Percentiles rank a stretch among this genome's conserved stretches.
These are phyloP conservation scores for Candida coquimbonensis DNA, from an alignment of 805 yeast genomes.

Conservation along the genomic window DNA sequence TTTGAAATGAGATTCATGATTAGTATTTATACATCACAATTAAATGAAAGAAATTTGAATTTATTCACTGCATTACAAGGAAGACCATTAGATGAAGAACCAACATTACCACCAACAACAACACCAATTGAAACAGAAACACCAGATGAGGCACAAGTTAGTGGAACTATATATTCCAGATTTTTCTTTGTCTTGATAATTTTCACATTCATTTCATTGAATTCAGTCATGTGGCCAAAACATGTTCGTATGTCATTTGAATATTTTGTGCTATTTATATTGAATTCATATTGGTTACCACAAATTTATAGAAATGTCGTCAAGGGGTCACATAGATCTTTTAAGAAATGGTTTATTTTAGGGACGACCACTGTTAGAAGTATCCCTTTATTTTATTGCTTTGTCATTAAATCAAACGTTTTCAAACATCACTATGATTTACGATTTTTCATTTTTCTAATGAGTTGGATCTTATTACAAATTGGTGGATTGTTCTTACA, in stretches of 20 bases:
- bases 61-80: conserved; percentile 65
- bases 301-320: conserved; percentile 75
- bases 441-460: conserved; percentile 37
- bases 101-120: conserved; percentile 6
- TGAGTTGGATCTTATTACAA: conserved; percentile 56
- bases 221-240: conserved; percentile 58
- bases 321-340: conserved; percentile 59
- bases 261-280: conserved; percentile 38
- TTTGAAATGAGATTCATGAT: conserved; percentile 73
- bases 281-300: conserved; percentile 82
- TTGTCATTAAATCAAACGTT: conserved; percentile 47
- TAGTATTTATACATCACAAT: conserved; percentile 59
- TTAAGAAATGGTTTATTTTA: conserved; percentile 69
- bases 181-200: conserved; percentile 47
- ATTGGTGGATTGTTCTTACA: conserved; percentile 53
- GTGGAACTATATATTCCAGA: conserved; percentile 51
- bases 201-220: conserved; percentile 49
- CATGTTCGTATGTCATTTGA: conserved; percentile 51
- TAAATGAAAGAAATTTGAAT: conserved; percentile 61
- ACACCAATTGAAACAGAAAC: conserved; percentile 20
- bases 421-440: conserved; percentile 64
- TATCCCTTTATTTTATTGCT: conserved; percentile 59
- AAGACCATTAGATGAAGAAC: conserved; percentile 34
- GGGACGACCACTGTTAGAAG: conserved; percentile 60
- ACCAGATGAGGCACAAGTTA: conserved; percentile 46